Conservation (phyloP, 2,329 filamentous ascomycete genomes). For the Pseudogymnoascus sp. region DNA sequence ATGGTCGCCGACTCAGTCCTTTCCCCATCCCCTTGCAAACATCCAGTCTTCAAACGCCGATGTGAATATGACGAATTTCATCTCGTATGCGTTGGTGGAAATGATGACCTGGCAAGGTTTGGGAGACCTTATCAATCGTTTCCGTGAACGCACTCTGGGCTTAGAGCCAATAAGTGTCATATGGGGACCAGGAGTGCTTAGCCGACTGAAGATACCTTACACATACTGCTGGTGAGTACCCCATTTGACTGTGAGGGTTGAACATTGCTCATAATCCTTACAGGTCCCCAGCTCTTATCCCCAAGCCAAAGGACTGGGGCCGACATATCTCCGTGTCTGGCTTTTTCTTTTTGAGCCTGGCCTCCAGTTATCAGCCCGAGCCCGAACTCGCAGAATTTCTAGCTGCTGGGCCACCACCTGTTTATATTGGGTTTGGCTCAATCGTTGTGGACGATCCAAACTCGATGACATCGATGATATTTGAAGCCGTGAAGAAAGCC, state of each 20-base stretch:
- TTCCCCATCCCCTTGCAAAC: conserved; percentile 70
- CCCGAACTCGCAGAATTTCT: conserved; percentile 49
- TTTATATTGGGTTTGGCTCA: conserved; percentile 71
- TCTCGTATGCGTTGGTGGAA: conserved; percentile 72
- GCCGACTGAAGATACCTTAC: conserved; percentile 65
- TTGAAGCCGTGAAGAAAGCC: conserved; percentile 56
- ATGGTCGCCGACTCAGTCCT: conserved; percentile 59
- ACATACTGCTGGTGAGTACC: conserved; percentile 57
- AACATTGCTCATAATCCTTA: background rate
- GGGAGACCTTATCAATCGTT: conserved; percentile 69
- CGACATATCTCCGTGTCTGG: conserved; percentile 65
- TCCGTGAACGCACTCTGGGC: conserved; percentile 59
- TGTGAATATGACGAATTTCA: conserved; percentile 67
- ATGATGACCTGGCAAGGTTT: conserved; percentile 89
- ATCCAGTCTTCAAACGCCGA: conserved; percentile 68
- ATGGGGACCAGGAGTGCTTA: conserved; percentile 68
- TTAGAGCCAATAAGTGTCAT: conserved; percentile 68
- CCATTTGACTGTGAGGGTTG: background rate
- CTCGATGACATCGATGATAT: conserved; percentile 61
- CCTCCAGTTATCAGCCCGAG: conserved; percentile 53
- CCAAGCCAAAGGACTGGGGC: conserved; percentile 62
- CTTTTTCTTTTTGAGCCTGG: conserved; percentile 69
- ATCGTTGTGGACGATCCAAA: conserved; percentile 69
- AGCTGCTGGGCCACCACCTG: conserved; percentile 47
- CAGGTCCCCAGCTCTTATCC: conserved; percentile 51